Evolutionary conservation across 805 yeast species (phyloP).

Genomic region (Metschnikowia dekortorum): DNA sequence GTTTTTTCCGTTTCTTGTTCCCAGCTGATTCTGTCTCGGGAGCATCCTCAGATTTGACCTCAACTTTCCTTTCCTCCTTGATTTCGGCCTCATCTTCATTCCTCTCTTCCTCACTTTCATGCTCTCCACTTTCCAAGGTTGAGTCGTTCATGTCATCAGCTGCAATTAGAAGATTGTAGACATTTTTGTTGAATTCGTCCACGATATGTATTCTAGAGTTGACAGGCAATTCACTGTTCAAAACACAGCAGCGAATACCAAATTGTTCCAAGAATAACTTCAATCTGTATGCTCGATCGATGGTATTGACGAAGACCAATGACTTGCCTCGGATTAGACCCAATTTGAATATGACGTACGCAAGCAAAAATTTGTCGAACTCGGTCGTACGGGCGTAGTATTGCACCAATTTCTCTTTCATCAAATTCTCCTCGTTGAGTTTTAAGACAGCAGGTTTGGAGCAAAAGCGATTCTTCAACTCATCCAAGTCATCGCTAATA

Average conservation of each 20-base stretch:
- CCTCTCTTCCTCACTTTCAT: conserved; percentile 34
- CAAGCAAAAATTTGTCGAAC: conserved; percentile 83
- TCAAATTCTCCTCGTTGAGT: conserved; percentile 56
- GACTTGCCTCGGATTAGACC: conserved; percentile 87
- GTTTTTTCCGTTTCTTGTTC: conserved; percentile 1
- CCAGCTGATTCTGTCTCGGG: background rate
- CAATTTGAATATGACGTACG: conserved; percentile 89
- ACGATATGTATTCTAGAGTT: conserved; percentile 93
- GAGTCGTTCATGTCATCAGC: conserved; percentile 81
- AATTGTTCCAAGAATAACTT: conserved; percentile 91
- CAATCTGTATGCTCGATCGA: conserved; percentile 91
- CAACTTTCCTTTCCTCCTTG: conserved; percentile 13
- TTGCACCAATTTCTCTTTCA: conserved; percentile 64
- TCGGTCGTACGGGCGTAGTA: conserved; percentile 84
- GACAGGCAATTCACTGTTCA: conserved; percentile 88
- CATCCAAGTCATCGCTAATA: conserved; percentile 77
- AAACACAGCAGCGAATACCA: conserved; percentile 82
- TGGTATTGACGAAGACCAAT: conserved; percentile 83
- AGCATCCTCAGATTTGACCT: conserved; percentile 8
- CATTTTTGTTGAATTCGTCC: conserved; percentile 89
- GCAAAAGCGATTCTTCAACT: conserved; percentile 73
- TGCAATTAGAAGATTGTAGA: conserved; percentile 83
- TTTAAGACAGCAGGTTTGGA: conserved; percentile 77
- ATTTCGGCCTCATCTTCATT: background rate
- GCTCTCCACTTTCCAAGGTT: conserved; percentile 47